Base-by-base conservation (phyloP, 169 alveolate species). In the Eimeria praecox region DNA sequence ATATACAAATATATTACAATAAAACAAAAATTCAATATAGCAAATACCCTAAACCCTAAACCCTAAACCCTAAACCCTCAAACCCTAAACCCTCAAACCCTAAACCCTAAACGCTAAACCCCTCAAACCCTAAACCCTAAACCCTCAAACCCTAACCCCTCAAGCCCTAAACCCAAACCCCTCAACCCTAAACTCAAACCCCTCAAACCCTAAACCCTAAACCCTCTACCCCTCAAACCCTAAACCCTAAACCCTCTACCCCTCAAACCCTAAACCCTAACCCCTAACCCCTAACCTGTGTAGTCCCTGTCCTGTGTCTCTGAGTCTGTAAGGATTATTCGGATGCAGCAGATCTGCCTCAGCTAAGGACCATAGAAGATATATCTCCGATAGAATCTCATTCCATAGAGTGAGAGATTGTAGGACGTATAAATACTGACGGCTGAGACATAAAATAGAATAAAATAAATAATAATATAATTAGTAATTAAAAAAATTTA, bases 361-460 rank as follows among this genome's bases (percentile, higher is more conserved):
- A 30, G 99, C 99, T 86, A 97, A 95, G 20, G 98, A 98, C 99
- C 99, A 98, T 35, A 98, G 96, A 83, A 97, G 97, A 78, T 97
- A 98, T 99, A 98, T 98, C 95, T 98, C 98, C 77, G 97, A 96
- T 40, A 98, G 96, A 56, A 98, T 98, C 95, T 98, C 99, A 42
- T 98, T 92, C 99, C 99, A 98, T 64, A 98, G 97, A 24, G 98
- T 96, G 80, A 98, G 97, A 27, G 99, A 97, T 95, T 98, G 99
- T 90, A 98, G 95, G 40, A 98, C 99, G 96, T 97, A 98, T 89
- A 97, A 96, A 94, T 96, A 98, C 97, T 98, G 99, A 75, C 98
- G 97, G 64, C 96, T 88, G 85, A 42, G 10, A 64, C 30, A 33
- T 18, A 16, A 86, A 35, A 24, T 6, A 12, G n/a, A 54, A 86